Conservation (phyloP, 164 flowering plant genomes). For the Taxillus chinensis region DNA sequence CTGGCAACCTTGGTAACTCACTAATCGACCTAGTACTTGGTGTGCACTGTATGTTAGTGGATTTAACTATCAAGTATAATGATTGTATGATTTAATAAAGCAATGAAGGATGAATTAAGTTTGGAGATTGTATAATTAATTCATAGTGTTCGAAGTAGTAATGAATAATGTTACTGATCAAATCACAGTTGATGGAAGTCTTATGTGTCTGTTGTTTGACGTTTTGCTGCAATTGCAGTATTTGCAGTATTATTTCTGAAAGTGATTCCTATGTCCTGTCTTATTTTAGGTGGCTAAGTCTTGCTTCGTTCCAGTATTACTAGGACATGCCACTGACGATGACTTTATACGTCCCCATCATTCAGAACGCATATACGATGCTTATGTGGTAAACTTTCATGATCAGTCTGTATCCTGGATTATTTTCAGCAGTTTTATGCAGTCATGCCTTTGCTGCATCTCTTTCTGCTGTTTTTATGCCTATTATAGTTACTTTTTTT, state of each 20-base stretch:
- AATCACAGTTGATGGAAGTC: no score
- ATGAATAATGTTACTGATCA: no score
- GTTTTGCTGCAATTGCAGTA: neutral
- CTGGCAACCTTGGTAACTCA: no score
- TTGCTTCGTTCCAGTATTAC: conserved; percentile 79
- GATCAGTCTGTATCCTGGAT: neutral
- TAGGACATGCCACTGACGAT: conserved; percentile 93
- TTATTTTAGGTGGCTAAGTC: conserved; percentile 54
- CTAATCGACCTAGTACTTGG: no score
- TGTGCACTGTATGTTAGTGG: no score
- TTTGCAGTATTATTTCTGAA: neutral
- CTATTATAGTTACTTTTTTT: no score
- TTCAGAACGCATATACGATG: conserved; percentile 70
- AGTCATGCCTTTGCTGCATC: neutral
- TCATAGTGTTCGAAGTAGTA: no score
- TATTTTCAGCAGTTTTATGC: neutral
- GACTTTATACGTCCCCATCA: conserved; percentile 91
- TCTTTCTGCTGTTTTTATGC: no score
- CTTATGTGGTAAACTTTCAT: conserved; percentile 50
- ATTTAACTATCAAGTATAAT: no score
- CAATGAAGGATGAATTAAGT: no score
- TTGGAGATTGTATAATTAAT: no score
- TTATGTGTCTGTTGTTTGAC: neutral
- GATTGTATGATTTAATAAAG: no score
- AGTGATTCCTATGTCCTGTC: neutral